These are phyloP conservation scores for Tricholoma sp. DNA, from an alignment of 768 basidiomycete species.

Conservation along the genomic window DNA sequence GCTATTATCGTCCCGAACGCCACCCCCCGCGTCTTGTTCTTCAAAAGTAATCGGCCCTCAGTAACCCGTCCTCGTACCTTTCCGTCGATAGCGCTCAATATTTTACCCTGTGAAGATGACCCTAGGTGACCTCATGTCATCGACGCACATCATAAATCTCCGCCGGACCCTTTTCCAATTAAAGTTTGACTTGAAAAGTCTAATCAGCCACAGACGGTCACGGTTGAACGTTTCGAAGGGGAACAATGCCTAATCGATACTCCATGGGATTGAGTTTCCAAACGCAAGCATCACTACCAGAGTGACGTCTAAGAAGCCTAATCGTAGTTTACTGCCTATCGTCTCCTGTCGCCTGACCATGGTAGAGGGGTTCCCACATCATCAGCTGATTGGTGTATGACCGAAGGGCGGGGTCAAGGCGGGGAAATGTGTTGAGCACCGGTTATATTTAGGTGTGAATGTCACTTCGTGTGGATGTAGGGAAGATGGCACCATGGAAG, in stretches of 20 bases:
- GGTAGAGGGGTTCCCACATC: conserved; percentile 6
- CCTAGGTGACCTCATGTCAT: background rate
- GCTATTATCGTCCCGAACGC: background rate
- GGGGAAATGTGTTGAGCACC: background rate
- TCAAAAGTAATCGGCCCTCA: background rate
- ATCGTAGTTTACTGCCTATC: background rate
- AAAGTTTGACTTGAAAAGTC: background rate
- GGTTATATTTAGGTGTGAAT: background rate
- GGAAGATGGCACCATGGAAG: too few species aligned
- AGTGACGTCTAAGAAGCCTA: conserved; percentile 1
- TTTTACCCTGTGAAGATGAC: background rate
- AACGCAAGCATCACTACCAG: background rate
- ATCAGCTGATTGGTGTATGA: conserved; percentile 9
- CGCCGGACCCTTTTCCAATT: background rate
- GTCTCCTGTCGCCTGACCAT: conserved; percentile 12
- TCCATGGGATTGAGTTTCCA: background rate
- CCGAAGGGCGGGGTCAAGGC: background rate
- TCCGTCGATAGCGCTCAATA: background rate
- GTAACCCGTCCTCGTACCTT: background rate
- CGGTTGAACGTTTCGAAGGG: background rate
- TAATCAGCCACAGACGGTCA: background rate
- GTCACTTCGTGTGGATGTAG: too few species aligned
- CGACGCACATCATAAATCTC: background rate
- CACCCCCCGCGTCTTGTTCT: background rate
- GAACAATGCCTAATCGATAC: background rate